phyloP scores from a whole-genome alignment of 2,329 filamentous ascomycete genomes.

The Neospermospora avenae region DNA sequence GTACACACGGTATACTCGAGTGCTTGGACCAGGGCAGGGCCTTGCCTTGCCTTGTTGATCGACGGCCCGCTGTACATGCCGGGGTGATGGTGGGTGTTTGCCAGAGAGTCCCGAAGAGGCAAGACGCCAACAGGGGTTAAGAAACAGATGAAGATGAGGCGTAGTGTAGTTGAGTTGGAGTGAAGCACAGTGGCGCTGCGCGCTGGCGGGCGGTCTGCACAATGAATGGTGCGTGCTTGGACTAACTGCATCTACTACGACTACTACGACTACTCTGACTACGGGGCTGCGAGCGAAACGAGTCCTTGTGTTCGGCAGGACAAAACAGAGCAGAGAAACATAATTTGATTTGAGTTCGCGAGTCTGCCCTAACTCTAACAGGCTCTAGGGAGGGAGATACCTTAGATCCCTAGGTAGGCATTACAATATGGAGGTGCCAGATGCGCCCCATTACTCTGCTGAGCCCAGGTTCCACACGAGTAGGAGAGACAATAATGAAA shows the following conservation, averaged over 20 bases:
- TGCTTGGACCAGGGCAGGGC: conserved; percentile 12
- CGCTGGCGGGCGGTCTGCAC: no score
- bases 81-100: conserved; percentile 5
- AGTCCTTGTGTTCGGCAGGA: background rate
- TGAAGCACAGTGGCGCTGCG: background rate
- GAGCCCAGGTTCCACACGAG: no score
- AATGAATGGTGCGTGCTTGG: no score
- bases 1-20: conserved; percentile 15
- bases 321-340: background rate
- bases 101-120: background rate
- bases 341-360: background rate
- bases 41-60: conserved; percentile 10
- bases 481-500: no score
- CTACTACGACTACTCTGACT: no score
- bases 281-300: background rate
- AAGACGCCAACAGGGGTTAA: background rate
- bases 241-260: no score
- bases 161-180: background rate
- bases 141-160: conserved; percentile 9
- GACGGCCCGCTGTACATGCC: conserved; percentile 25
- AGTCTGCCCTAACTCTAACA: background rate
- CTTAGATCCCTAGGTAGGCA: background rate
- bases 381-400: background rate
- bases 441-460: no score
- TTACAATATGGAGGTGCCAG: background rate